Base-by-base conservation (phyloP, 2,329 filamentous ascomycete genomes). In the Monosporascus sp. region DNA sequence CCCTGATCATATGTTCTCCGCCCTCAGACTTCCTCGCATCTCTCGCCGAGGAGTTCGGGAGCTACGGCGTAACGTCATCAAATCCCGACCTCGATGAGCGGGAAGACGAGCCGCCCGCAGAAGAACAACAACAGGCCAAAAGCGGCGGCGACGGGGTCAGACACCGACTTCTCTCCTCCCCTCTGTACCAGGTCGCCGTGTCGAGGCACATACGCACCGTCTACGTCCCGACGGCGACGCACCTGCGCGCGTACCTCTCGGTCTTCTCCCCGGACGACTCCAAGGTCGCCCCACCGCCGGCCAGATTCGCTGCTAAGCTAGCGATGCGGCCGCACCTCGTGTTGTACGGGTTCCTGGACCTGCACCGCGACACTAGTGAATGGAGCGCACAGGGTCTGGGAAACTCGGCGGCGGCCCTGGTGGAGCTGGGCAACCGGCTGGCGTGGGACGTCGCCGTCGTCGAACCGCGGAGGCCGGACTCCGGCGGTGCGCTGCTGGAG, bases 311-410 rank as follows among this genome's bases (percentile, higher is more conserved):
- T 8, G 11, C 24, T 49, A n/a, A n/a, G 31, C 51, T 54, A 16
- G 47, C 49, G 27, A 50, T 57, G 24, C 52, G 56, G 20, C 77
- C 80, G 1, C 66, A 77, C 22, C 70, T 91, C 3, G 67, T 89
- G 1, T 70, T 88, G 1, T 87, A 89, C 60, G 85, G 86, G 49
- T 76, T 88, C 43, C 64, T 91, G 17, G 73, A 78, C 20, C 68
- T 88, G 43, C 89, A 92, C 66, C 78, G 81, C 24, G 77, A 81
- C 51, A 88, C 86, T 0, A 84, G 84, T 57, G 86, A 89, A 55
- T 91, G 87, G 81, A 91, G 86, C 49, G 87, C 85, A 0, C 88
- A 91, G 68, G 89, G 88, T 0, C 67, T 92, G 14, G 78, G 81
- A 20, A 77, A 78, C 53, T 85, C 84, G 1, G 75, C 84, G n/a